Percentiles rank a stretch among this genome's conserved stretches.
Evolutionary conservation across 2,329 filamentous ascomycete genomes (phyloP).

Genomic region (Microthyrium microscopicum): DNA sequence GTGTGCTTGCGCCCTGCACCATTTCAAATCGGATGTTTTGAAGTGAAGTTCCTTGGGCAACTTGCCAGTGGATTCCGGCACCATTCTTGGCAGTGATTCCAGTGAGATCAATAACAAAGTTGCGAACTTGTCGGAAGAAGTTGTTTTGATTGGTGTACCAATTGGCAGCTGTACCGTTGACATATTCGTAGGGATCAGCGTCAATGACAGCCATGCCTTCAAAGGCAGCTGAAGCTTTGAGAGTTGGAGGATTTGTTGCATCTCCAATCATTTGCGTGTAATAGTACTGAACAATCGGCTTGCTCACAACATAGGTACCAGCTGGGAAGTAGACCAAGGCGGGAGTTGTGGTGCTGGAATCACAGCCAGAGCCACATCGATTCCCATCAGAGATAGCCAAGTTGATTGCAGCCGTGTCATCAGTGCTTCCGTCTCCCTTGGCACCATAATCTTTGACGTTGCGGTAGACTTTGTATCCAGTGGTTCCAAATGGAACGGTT

Average conservation of each 20-base stretch:
- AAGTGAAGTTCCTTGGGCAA: constrained; percentile 46
- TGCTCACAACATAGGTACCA: constrained; percentile 69
- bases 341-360: constrained; percentile 68
- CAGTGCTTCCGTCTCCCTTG: constrained; percentile 46
- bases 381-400: constrained; percentile 57
- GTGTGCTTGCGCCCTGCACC: constrained; percentile 30
- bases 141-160: constrained; percentile 39
- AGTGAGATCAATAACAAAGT: constrained; percentile 34
- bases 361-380: constrained; percentile 67
- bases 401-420: constrained; percentile 86
- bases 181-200: constrained; percentile 60
- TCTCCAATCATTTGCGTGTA: constrained; percentile 90
- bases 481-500: constrained; percentile 42
- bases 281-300: constrained; percentile 70
- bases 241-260: constrained; percentile 49
- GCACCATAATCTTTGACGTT: constrained; percentile 29
- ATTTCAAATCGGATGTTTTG: constrained; percentile 47
- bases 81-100: constrained; percentile 17
- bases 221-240: constrained; percentile 51
- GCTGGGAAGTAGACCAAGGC: constrained; percentile 84
- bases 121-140: constrained; percentile 38
- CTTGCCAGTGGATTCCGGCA: constrained; percentile 49
- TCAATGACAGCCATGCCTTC: constrained; percentile 79
- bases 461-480: constrained; percentile 43
- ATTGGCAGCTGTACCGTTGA: constrained; percentile 32